Base-by-base conservation (phyloP, 2,329 filamentous ascomycete species). In the Xylariaceae sp. region DNA sequence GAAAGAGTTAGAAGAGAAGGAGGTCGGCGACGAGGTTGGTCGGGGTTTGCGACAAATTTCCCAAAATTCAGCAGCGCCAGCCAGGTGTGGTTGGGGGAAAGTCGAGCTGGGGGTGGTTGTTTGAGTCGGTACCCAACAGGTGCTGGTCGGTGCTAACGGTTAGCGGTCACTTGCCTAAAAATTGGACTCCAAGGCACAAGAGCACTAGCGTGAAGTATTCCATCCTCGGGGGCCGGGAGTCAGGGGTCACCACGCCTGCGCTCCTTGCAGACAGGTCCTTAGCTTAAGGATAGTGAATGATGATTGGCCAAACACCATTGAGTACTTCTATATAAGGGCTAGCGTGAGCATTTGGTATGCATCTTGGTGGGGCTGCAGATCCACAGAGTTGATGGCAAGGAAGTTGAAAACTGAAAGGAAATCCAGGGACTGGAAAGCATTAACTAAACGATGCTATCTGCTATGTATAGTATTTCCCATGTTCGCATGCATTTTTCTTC, bases 21-120 rank as follows among this genome's bases (percentile, higher is more conserved):
- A 58, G 58, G 58, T 43, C 58, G 45, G 58, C 58, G 33, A 32
- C 57, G 51, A 60, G 58, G 55, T 58, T 60, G 58, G 58, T 51
- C 35, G 48, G 58, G 55, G 51, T 44, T 53, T 60, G 58, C 58
- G 55, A 57, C 55, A 58, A 58, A 51, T 60, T 60, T 55, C 57
- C 54, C 48, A 51, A 50, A 59, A 45, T 39, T 36, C 35, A 46
- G 44, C 50, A 33, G 57, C 45, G 29, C 43, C 46, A 43, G 37
- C 29, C 30, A 29, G 30, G 36, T 27, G 43, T 26, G 23, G 50
- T 49, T 44, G 40, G 53, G 53, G 44, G 32, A 27, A 11, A 37
- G 23, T 30, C n/a, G 24, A 27, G 30, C 37, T 36, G 44, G 47
- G 6, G 32, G 7, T 15, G 15, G 13, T 35, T 13, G 27, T 10